These are phyloP conservation scores for Lathyrus tuberosus DNA, from an alignment of 306 rosid species.

Conservation along the genomic window DNA sequence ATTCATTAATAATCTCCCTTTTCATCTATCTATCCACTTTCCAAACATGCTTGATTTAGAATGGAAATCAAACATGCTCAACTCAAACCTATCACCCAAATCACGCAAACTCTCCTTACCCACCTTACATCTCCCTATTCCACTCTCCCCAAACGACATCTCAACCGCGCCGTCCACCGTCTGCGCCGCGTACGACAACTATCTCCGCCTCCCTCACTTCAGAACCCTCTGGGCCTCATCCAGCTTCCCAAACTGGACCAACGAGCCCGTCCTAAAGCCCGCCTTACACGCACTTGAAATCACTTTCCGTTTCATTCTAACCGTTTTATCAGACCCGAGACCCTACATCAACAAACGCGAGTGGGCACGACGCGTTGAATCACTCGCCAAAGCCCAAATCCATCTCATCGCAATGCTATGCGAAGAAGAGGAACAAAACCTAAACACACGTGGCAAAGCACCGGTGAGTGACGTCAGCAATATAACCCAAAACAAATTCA, in stretches of 20 bases:
- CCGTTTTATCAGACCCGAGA: conserved; percentile 69
- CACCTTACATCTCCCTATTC: conserved; percentile 39
- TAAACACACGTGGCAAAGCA: conserved; percentile 52
- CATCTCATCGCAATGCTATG: conserved; percentile 62
- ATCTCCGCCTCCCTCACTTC: conserved; percentile 72
- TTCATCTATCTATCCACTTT: background rate
- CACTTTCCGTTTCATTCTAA: conserved; percentile 72
- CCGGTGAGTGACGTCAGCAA: conserved; percentile 58
- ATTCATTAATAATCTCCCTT: background rate
- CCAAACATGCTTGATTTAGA: conserved; percentile 72
- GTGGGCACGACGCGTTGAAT: conserved; percentile 69
- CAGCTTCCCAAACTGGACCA: conserved; percentile 69
- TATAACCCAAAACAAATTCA: conserved; percentile 27
- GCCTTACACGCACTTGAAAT: conserved; percentile 77
- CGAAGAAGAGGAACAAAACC: conserved; percentile 67
- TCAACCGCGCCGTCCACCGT: conserved; percentile 53
- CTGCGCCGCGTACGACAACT: conserved; percentile 72
- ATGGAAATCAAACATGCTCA: conserved; percentile 68
- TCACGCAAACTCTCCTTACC: conserved; percentile 67
- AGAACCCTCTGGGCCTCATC: conserved; percentile 59
- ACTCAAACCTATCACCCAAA: conserved; percentile 55
- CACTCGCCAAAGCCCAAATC: conserved; percentile 58
- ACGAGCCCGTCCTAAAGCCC: conserved; percentile 73
- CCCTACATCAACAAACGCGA: conserved; percentile 71
- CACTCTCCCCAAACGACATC: conserved; percentile 53